phyloP scores from a whole-genome alignment of 2,329 filamentous ascomycete genomes.

The Paecilomyces variotii region DNA sequence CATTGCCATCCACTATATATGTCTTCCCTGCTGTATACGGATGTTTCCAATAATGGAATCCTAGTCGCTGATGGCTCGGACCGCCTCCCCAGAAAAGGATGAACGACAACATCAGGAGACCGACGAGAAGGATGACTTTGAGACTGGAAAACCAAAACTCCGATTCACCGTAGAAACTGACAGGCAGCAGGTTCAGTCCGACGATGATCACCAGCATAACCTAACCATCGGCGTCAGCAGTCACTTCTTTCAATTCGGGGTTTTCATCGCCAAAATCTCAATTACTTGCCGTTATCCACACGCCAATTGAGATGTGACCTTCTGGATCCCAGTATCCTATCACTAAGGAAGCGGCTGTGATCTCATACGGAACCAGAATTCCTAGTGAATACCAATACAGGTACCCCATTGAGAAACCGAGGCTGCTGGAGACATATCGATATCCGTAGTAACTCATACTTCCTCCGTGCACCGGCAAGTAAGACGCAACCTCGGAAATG shows the following conservation, averaged over 20 bases:
- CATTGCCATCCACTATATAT: constrained; percentile 39
- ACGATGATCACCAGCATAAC: constrained; percentile 53
- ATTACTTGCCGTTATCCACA: constrained; percentile 40
- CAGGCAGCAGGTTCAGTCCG: constrained; percentile 40
- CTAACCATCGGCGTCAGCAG: neutral
- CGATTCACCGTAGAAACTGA: constrained; percentile 45
- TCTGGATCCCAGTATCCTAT: constrained; percentile 53
- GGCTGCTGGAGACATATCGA: constrained; percentile 34
- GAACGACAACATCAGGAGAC: constrained; percentile 45
- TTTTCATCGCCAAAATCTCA: neutral
- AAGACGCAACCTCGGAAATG: constrained; percentile 34
- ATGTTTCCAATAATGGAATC: constrained; percentile 45
- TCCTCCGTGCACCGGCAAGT: constrained; percentile 38
- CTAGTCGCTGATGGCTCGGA: constrained; percentile 42
- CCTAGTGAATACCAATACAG: constrained; percentile 42
- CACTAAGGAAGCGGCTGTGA: constrained; percentile 58
- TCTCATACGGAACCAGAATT: constrained; percentile 49
- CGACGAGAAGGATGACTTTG: constrained; percentile 46
- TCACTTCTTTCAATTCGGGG: neutral
- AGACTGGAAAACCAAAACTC: constrained; percentile 48
- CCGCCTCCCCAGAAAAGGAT: constrained; percentile 52
- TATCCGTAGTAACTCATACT: constrained; percentile 39
- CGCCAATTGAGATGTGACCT: constrained; percentile 30
- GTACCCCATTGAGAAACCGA: constrained; percentile 37
- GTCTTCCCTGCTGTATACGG: constrained; percentile 40